Evolutionary conservation across 179 eudicot species (phyloP).

Genomic region (Patellifolia procumbens): DNA sequence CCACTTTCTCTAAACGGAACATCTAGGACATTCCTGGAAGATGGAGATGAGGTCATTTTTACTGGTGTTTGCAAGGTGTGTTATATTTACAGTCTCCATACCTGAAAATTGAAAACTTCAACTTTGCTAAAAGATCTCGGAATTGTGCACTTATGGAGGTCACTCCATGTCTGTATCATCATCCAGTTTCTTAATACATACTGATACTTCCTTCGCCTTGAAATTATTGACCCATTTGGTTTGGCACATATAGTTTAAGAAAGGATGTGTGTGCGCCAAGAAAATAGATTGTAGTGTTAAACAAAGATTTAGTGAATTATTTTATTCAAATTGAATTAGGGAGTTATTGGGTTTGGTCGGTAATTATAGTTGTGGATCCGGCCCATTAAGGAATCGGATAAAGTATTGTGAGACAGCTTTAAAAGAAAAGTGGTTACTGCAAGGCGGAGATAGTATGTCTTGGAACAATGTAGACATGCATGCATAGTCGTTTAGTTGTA

Average conservation of each 20-base stretch:
- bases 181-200: background rate
- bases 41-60: slow-evolving; percentile 88
- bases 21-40: slow-evolving; percentile 75
- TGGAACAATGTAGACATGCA: background rate
- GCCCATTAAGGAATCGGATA: no score
- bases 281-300: no score
- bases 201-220: background rate
- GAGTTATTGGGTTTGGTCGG: no score
- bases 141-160: background rate
- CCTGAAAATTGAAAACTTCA: background rate
- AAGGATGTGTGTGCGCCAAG: background rate
- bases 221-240: no score
- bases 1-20: slow-evolving; percentile 62
- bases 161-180: slow-evolving; percentile 9
- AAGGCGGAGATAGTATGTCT: no score
- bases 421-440: no score
- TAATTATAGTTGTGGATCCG: no score
- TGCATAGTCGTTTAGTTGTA: background rate
- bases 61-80: slow-evolving; percentile 81
- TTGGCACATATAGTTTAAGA: no score
- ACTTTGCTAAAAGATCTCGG: background rate
- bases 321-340: no score
- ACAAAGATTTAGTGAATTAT: background rate
- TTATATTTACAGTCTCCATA: slow-evolving; percentile 4
- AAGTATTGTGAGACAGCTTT: no score